These are phyloP conservation scores for Hypholoma fasciculare DNA, from an alignment of 768 basidiomycete genomes.

Conservation along the genomic window DNA sequence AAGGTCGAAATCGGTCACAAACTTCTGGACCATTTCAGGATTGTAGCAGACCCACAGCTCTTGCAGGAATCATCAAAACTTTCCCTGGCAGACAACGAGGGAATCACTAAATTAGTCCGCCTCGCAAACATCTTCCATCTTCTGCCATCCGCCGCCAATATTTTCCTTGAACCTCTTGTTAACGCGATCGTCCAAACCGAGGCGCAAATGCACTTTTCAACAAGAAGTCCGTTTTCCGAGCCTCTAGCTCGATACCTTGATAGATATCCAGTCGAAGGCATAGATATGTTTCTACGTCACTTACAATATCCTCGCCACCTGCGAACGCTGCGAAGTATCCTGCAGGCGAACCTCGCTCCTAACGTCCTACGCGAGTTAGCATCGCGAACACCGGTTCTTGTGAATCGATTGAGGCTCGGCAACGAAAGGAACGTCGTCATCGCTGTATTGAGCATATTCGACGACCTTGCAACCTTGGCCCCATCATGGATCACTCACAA, in stretches of 20 bases:
- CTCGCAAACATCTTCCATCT: slow-evolving; percentile 97
- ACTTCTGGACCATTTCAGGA: slow-evolving; percentile 92
- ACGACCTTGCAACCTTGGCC: slow-evolving; percentile 69
- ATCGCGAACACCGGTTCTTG: slow-evolving; percentile 55
- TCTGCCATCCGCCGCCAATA: slow-evolving; percentile 89
- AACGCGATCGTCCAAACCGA: slow-evolving; percentile 91
- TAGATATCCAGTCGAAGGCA: slow-evolving; percentile 83
- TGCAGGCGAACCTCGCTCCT: slow-evolving; percentile 78
- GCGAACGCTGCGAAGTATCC: slow-evolving; percentile 80
- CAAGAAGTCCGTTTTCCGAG: slow-evolving; percentile 88
- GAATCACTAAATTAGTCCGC: slow-evolving; percentile 91
- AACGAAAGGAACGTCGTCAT: slow-evolving; percentile 52
- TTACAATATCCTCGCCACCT: slow-evolving; percentile 79
- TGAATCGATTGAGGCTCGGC: slow-evolving; percentile 49
- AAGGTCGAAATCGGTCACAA: slow-evolving; percentile 99
- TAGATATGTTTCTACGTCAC: slow-evolving; percentile 81
- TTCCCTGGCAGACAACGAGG: slow-evolving; percentile 84
- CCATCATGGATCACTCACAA: slow-evolving; percentile 75
- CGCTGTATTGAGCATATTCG: slow-evolving; percentile 74
- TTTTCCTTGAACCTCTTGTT: slow-evolving; percentile 87
- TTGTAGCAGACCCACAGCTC: slow-evolving; percentile 88
- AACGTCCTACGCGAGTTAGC: slow-evolving; percentile 69
- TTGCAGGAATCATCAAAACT: slow-evolving; percentile 76
- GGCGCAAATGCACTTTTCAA: slow-evolving; percentile 86
- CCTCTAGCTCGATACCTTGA: slow-evolving; percentile 91